A percentile compares a stretch with the other conserved stretches of the same genome.
phyloP scores from a whole-genome alignment of 352 stramenopile genomes.

The Pythium sukuiense region DNA sequence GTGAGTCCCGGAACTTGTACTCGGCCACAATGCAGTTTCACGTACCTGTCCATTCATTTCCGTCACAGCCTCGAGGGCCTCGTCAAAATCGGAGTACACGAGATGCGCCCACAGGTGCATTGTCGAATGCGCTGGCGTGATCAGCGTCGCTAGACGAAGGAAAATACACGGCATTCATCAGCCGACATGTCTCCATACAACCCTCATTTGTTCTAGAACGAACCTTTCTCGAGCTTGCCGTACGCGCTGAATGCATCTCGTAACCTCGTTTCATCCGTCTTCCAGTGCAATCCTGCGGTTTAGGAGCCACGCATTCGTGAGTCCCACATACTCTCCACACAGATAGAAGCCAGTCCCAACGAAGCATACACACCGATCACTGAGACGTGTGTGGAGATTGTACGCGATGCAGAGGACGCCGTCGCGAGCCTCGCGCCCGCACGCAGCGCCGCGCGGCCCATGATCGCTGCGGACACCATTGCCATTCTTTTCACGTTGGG shows the following conservation, averaged over 20 bases:
- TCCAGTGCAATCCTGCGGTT: constrained; percentile 70
- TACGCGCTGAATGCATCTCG: constrained; percentile 53
- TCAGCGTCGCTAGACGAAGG: constrained; percentile 33
- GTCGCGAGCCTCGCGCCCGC: neutral
- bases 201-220: neutral
- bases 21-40: neutral
- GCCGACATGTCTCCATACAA: neutral
- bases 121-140: constrained; percentile 58
- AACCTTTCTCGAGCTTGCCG: constrained; percentile 57
- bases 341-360: neutral
- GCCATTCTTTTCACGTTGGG: constrained; percentile 4
- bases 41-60: constrained; percentile 79
- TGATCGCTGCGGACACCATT: constrained; percentile 8
- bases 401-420: neutral
- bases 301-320: constrained; percentile 6
- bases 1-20: neutral
- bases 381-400: constrained; percentile 25
- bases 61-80: constrained; percentile 62
- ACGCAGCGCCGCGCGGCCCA: neutral
- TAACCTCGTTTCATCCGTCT: constrained; percentile 75
- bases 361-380: constrained; percentile 19
- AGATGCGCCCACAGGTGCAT: constrained; percentile 65
- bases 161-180: too few species aligned
- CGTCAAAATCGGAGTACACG: constrained; percentile 67
- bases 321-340: neutral